Conservation (phyloP, 2,329 filamentous ascomycete genomes). For the Diaporthe citriasiana region DNA sequence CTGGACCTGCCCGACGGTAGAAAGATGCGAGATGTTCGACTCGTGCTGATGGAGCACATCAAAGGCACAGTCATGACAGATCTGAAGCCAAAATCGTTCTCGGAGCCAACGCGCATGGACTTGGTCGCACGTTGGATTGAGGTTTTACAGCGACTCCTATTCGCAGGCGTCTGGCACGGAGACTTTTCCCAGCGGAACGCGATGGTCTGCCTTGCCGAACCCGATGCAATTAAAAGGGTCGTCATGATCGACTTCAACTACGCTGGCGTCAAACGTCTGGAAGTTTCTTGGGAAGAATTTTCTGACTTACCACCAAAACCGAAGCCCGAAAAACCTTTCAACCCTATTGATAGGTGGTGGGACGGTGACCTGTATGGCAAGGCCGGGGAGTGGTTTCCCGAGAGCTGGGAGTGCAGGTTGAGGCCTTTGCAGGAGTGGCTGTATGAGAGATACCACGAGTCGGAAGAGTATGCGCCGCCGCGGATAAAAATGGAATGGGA, state of each 20-base stretch:
- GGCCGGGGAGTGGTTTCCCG: constrained; percentile 19
- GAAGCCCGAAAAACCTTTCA: not conserved
- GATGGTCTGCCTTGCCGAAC: constrained; percentile 1
- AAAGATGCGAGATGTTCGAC: not conserved
- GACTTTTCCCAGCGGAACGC: constrained; percentile 17
- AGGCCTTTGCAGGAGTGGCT: constrained; percentile 18
- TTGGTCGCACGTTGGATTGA: not conserved
- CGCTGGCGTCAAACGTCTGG: not conserved
- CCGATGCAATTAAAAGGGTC: not conserved
- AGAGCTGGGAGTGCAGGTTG: not conserved
- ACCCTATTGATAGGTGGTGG: not conserved
- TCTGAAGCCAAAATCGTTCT: not conserved
- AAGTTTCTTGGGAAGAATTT: not conserved
- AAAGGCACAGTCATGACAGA: not conserved
- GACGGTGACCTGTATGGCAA: not conserved
- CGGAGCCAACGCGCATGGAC: not conserved
- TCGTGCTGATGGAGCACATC: constrained; percentile 25
- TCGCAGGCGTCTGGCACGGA: not conserved
- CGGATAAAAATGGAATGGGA: not conserved
- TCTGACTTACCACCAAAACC: not conserved
- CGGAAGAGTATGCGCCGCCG: not conserved
- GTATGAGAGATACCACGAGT: not conserved
- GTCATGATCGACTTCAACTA: constrained; percentile 18
- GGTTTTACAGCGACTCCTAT: rapidly evolving
- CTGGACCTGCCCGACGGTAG: not conserved